Conservation (phyloP, 192 early-diverging fungal species). For the Geranomyces variabilis region DNA sequence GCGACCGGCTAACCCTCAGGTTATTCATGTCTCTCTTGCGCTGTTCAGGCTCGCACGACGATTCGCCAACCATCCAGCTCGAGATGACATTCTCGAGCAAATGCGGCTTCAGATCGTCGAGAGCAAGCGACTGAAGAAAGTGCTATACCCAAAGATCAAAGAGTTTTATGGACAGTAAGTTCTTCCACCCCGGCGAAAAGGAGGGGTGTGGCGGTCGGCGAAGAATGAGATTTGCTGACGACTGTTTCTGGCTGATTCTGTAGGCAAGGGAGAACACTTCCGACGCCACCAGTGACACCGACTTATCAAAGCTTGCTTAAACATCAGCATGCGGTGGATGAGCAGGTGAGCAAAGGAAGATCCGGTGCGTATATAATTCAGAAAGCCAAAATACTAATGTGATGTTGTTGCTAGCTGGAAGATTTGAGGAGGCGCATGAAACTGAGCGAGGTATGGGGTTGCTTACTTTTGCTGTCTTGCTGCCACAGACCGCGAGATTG, state of each 20-base stretch:
- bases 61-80: neutral
- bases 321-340: conserved; percentile 2
- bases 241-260: too few species aligned
- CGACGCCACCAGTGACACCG: neutral
- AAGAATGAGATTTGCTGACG: too few species aligned
- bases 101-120: too few species aligned
- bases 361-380: neutral
- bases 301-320: neutral
- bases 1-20: too few species aligned
- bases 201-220: too few species aligned
- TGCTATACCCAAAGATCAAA: too few species aligned
- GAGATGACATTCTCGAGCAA: neutral
- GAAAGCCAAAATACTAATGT: neutral
- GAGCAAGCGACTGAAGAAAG: too few species aligned
- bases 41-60: neutral
- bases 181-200: too few species aligned
- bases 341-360: neutral
- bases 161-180: neutral
- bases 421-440: neutral
- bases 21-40: neutral
- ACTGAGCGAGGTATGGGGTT: neutral
- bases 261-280: conserved; percentile 2
- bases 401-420: neutral
- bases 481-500: neutral
- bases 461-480: neutral